phyloP scores from a whole-genome alignment of 2,329 filamentous ascomycete genomes.

The Fusarium nygamai region DNA sequence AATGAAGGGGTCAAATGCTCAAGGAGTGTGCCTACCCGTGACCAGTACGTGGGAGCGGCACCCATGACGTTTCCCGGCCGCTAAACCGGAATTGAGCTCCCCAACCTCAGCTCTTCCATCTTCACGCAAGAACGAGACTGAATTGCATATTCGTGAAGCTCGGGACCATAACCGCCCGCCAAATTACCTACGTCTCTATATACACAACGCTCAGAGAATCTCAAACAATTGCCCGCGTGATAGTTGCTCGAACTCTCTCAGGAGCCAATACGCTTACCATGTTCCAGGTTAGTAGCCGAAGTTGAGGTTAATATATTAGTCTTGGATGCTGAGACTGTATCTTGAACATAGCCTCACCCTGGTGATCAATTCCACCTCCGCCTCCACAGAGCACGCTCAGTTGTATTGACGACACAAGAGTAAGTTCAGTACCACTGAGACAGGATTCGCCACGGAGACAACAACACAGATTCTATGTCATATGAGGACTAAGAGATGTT shows the following conservation, averaged over 20 bases:
- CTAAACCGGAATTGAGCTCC: conserved; percentile 24
- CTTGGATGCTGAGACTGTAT: conserved; percentile 16
- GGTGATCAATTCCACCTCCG: conserved; percentile 81
- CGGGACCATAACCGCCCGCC: not conserved
- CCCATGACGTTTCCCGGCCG: conserved; percentile 16
- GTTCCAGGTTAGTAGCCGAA: conserved; percentile 40
- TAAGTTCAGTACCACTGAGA: conserved; percentile 53
- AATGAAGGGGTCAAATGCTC: not conserved
- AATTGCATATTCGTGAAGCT: not conserved
- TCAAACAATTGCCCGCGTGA: not conserved
- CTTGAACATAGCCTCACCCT: conserved; percentile 64
- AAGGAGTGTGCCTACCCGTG: conserved; percentile 5
- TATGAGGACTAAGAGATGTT: not conserved
- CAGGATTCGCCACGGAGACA: not conserved
- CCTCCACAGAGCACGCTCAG: conserved; percentile 83
- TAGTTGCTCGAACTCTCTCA: not conserved
- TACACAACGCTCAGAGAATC: not conserved
- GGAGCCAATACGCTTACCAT: conserved; percentile 18
- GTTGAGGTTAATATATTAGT: not conserved
- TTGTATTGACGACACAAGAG: conserved; percentile 83
- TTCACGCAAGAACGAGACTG: not conserved
- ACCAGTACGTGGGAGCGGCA: conserved; percentile 2
- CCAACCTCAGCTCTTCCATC: conserved; percentile 23
- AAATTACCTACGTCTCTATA: not conserved
- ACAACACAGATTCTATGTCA: not conserved